Evolutionary conservation across 805 yeast species (phyloP).

Genomic region (Starmerella vaccinii): DNA sequence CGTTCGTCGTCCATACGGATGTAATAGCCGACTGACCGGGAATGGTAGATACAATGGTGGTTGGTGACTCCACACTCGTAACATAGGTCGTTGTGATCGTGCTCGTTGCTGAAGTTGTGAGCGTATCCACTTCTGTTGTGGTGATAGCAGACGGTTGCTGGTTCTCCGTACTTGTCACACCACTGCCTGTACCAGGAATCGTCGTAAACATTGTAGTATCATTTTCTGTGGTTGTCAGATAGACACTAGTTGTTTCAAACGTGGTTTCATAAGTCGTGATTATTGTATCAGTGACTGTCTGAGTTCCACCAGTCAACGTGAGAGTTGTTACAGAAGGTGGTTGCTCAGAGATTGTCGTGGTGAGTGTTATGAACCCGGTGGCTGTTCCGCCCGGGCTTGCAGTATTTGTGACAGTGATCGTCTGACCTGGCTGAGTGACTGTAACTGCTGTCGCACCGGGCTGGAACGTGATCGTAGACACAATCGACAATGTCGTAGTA

Average conservation of each 20-base stretch:
- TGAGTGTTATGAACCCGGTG: not conserved
- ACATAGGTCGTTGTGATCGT: conserved; percentile 9
- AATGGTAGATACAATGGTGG: conserved; percentile 10
- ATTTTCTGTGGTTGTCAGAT: not conserved
- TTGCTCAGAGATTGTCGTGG: conserved; percentile 8
- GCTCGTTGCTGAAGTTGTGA: conserved; percentile 5
- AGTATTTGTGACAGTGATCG: conserved; percentile 12
- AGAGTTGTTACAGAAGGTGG: conserved; percentile 4
- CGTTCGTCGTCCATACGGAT: conserved; percentile 5
- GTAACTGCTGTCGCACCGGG: not conserved
- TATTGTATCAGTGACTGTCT: conserved; percentile 15
- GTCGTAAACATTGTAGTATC: conserved; percentile 1
- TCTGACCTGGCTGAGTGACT: conserved; percentile 1
- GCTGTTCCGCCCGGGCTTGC: not conserved
- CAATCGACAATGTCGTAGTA: not conserved
- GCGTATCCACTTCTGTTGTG: not conserved
- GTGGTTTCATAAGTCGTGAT: conserved; percentile 4
- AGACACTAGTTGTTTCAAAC: not conserved
- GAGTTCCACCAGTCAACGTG: conserved; percentile 7
- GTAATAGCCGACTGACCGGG: conserved; percentile 15
- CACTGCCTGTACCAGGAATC: conserved; percentile 4
- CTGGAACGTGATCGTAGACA: conserved; percentile 3
- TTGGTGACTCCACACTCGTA: conserved; percentile 4
- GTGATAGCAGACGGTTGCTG: not conserved
- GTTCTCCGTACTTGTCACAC: not conserved